A percentile compares a stretch with the other conserved stretches of the same genome.
Evolutionary conservation across 163 green algal genomes (phyloP).

Genomic region (Chlamydomonas reinhardtii): DNA sequence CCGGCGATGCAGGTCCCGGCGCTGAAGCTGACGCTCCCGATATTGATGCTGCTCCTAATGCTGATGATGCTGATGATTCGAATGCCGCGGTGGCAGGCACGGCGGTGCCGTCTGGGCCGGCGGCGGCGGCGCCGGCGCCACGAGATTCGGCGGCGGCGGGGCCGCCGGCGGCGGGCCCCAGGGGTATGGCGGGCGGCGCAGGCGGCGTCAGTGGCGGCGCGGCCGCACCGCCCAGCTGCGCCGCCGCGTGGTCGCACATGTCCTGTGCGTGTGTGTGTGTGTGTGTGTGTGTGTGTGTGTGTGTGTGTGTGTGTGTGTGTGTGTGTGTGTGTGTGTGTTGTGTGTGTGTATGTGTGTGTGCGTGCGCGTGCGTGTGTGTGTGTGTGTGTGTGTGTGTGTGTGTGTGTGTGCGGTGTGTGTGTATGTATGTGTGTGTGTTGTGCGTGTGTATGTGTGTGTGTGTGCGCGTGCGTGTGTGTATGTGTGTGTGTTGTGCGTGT

Average conservation of each 20-base stretch:
- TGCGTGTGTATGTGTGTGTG: too few species aligned
- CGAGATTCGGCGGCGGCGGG: not conserved
- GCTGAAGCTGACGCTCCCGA: not conserved
- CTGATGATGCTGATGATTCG: too few species aligned
- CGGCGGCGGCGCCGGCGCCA: not conserved
- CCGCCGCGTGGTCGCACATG: slow-evolving; percentile 51
- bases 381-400: too few species aligned
- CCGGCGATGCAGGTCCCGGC: not conserved
- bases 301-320: too few species aligned
- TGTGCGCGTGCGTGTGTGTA: too few species aligned
- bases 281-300: not conserved
- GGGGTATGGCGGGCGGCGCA: slow-evolving; percentile 41
- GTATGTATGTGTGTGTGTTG: too few species aligned
- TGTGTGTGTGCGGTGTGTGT: too few species aligned
- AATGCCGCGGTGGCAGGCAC: not conserved
- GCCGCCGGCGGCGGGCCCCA: slow-evolving; percentile 12
- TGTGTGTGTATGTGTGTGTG: too few species aligned
- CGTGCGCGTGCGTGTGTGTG: too few species aligned
- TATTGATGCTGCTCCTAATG: not conserved
- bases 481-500: too few species aligned
- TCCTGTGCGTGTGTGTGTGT: not conserved
- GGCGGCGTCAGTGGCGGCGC: not conserved
- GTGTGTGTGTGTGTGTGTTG: not conserved
- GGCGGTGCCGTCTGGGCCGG: not conserved
- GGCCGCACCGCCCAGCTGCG: slow-evolving; percentile 8